Percentiles rank a stretch among this genome's conserved stretches.
Evolutionary conservation across 768 basidiomycete species (phyloP).

Genomic region (Tulasnella sp.): DNA sequence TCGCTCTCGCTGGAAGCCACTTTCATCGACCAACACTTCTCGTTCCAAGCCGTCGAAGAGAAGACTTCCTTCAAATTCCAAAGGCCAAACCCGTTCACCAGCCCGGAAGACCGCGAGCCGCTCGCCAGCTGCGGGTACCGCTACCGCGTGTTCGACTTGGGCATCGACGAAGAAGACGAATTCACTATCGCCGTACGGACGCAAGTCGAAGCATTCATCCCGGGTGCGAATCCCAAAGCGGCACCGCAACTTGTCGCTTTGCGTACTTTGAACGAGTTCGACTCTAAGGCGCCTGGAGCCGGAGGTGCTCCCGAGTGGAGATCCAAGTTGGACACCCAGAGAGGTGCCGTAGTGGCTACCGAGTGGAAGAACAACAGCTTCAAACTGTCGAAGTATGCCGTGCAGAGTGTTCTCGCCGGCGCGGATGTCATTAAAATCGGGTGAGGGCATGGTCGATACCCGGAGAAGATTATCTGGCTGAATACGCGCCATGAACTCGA

Average conservation of each 20-base stretch:
- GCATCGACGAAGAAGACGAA: constrained; percentile 83
- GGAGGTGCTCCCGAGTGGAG: constrained; percentile 99
- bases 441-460: too few relatives aligned
- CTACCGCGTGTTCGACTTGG: constrained; percentile 90
- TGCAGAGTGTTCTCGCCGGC: constrained; percentile 88
- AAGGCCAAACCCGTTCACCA: constrained; percentile 92
- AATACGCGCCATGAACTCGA: too few relatives aligned
- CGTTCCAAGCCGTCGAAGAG: constrained; percentile 88
- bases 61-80: constrained; percentile 55
- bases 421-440: constrained; percentile 97
- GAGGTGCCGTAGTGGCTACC: constrained; percentile 94
- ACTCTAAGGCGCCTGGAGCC: constrained; percentile 75
- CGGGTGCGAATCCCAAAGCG: constrained; percentile 39
- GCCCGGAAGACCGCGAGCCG: constrained; percentile 86
- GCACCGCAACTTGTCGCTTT: constrained; percentile 68
- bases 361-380: constrained; percentile 99
- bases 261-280: constrained; percentile 95
- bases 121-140: constrained; percentile 94
- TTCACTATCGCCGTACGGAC: constrained; percentile 86
- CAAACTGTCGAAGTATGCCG: constrained; percentile 95
- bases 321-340: constrained; percentile 88
- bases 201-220: constrained; percentile 86
- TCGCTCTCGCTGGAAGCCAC: constrained; percentile 94
- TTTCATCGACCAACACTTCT: constrained; percentile 98
- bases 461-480: too few relatives aligned